Evolutionary conservation across 2,329 filamentous ascomycete species (phyloP).

Genomic region (Colletotrichum sp.): DNA sequence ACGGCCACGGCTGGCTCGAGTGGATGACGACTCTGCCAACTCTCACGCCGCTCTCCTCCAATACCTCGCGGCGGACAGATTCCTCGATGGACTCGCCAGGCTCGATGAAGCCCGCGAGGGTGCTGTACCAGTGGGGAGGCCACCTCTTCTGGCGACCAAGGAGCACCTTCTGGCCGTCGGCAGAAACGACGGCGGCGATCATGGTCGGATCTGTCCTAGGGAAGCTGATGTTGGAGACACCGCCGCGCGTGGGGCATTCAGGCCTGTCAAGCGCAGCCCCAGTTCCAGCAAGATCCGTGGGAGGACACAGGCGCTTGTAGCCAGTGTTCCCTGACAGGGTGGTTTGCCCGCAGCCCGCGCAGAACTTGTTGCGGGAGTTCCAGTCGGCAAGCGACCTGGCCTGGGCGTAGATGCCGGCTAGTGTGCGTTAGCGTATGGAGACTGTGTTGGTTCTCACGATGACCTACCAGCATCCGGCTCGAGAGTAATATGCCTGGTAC

Average conservation of each 20-base stretch:
- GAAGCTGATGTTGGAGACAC: slow-evolving; percentile 89
- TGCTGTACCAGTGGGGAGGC: slow-evolving; percentile 86
- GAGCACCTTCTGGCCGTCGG: slow-evolving; percentile 77
- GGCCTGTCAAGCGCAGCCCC: slow-evolving; percentile 58
- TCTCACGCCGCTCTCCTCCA: slow-evolving; percentile 82
- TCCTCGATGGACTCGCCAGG: slow-evolving; percentile 87
- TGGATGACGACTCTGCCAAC: slow-evolving; percentile 82
- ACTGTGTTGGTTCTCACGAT: too few relatives aligned
- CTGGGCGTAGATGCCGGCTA: slow-evolving; percentile 90
- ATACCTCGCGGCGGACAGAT: slow-evolving; percentile 81
- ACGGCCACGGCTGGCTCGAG: slow-evolving; percentile 87
- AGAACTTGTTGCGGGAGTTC: slow-evolving; percentile 93
- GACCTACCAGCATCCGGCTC: slow-evolving; percentile 64
- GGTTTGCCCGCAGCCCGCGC: slow-evolving; percentile 82
- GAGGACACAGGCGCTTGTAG: slow-evolving; percentile 81
- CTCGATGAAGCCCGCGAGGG: slow-evolving; percentile 86
- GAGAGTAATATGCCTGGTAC: slow-evolving; percentile 67
- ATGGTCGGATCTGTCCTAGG: slow-evolving; percentile 93
- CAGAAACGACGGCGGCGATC: slow-evolving; percentile 90
- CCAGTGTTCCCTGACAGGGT: slow-evolving; percentile 82
- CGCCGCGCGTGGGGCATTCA: slow-evolving; percentile 81
- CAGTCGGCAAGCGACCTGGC: slow-evolving; percentile 89
- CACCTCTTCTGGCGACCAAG: slow-evolving; percentile 86
- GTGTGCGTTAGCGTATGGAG: slow-evolving; percentile 7
- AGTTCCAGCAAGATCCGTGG: slow-evolving; percentile 64